Percentiles rank a stretch among this genome's conserved stretches.
Evolutionary conservation across 208 protist species (phyloP).

Genomic region (Herpetomonas samuelpessoai): DNA sequence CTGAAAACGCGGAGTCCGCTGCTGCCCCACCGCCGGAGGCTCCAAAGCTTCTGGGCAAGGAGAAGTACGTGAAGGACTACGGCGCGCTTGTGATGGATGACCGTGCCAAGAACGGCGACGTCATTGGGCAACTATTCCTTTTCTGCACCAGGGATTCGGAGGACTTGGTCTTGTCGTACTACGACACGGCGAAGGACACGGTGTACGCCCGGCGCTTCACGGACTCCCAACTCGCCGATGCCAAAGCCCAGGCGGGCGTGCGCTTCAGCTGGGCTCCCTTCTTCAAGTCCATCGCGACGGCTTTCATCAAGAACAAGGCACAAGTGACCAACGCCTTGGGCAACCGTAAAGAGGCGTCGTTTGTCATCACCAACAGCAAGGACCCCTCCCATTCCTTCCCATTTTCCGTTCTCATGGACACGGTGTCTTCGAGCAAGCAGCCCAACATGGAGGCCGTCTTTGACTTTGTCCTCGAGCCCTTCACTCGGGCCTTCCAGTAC

Average conservation of each 20-base stretch:
- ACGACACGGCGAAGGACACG: conserved; percentile 30
- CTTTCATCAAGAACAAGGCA: conserved; percentile 68
- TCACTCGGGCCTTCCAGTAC: conserved; percentile 53
- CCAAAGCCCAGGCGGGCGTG: conserved; percentile 50
- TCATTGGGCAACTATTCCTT: conserved; percentile 52
- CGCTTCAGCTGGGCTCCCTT: conserved; percentile 72
- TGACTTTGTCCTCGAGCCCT: conserved; percentile 56
- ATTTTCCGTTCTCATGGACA: conserved; percentile 45
- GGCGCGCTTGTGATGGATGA: conserved; percentile 78
- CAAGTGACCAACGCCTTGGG: conserved; percentile 22
- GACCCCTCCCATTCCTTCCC: conserved; percentile 43
- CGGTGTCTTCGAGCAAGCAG: conserved; percentile 40
- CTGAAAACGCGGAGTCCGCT: neutral
- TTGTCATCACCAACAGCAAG: conserved; percentile 67
- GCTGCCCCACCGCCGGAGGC: neutral
- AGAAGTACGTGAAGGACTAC: conserved; percentile 82
- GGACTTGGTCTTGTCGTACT: conserved; percentile 65
- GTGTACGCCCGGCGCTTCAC: conserved; percentile 69
- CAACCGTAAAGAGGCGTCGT: conserved; percentile 36
- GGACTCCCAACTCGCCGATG: conserved; percentile 51
- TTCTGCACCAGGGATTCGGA: conserved; percentile 57
- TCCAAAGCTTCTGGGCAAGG: conserved; percentile 54
- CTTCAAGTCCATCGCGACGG: conserved; percentile 84
- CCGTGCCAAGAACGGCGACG: conserved; percentile 14
- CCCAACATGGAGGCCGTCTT: conserved; percentile 29